A percentile compares a stretch with the other conserved stretches of the same genome.
Conservation (phyloP, 208 protist species). For the Phytomonas serpens region DNA sequence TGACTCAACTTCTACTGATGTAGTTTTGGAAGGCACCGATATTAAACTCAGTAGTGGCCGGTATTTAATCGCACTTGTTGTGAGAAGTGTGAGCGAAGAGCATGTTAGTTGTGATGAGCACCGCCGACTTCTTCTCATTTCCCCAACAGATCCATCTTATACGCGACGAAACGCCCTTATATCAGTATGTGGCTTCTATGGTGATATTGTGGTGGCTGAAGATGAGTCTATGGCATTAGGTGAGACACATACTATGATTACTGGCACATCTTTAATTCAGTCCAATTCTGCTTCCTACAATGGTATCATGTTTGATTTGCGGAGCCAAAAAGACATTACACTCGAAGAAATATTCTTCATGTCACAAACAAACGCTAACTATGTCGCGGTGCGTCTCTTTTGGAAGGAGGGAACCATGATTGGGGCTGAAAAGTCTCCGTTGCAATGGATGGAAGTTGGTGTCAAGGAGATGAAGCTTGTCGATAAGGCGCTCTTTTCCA, state of each 20-base stretch:
- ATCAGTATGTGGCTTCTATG: conserved; percentile 36
- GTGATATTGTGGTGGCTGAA: conserved; percentile 34
- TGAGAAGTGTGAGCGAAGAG: conserved; percentile 4
- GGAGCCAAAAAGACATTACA: conserved; percentile 67
- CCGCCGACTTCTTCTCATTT: conserved; percentile 17
- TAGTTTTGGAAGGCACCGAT: conserved; percentile 3
- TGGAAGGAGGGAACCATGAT: conserved; percentile 87
- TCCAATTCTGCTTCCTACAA: conserved; percentile 82
- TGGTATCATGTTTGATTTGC: conserved; percentile 90
- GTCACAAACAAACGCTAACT: conserved; percentile 66
- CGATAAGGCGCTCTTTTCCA: conserved; percentile 74
- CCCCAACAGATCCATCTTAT: conserved; percentile 22
- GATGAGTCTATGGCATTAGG: conserved; percentile 33
- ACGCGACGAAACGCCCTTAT: conserved; percentile 36
- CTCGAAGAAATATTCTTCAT: conserved; percentile 87
- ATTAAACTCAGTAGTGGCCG: conserved; percentile 7
- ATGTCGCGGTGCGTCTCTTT: conserved; percentile 74
- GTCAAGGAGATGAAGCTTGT: conserved; percentile 52
- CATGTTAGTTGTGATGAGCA: conserved; percentile 1
- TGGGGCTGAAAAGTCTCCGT: conserved; percentile 48
- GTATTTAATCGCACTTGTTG: conserved; percentile 12
- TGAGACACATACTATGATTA: conserved; percentile 58
- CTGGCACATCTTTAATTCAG: conserved; percentile 60
- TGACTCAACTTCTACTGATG: conserved; percentile 9
- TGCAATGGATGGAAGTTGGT: conserved; percentile 64